Evolutionary conservation across 2,329 filamentous ascomycete species (phyloP).

Genomic region (Ophiostoma sp.): DNA sequence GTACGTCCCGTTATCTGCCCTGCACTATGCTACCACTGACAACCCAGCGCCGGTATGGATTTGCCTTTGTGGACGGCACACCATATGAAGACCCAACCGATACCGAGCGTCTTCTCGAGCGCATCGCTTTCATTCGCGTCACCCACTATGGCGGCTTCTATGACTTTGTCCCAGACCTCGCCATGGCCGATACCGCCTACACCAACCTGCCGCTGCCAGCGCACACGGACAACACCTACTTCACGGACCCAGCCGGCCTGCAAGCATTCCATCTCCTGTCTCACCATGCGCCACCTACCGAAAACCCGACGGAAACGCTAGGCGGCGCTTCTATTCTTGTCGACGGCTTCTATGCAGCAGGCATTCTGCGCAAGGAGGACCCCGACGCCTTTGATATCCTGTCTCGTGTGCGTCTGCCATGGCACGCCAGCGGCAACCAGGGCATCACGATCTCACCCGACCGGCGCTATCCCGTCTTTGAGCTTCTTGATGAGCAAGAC

Average conservation of each 20-base stretch:
- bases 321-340: slow-evolving; percentile 79
- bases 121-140: slow-evolving; percentile 77
- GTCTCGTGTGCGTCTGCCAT: slow-evolving; percentile 54
- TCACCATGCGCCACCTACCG: slow-evolving; percentile 52
- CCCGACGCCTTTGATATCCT: slow-evolving; percentile 55
- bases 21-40: neutral
- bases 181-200: slow-evolving; percentile 85
- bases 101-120: slow-evolving; percentile 69
- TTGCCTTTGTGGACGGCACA: slow-evolving; percentile 68
- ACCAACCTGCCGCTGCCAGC: slow-evolving; percentile 75
- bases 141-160: slow-evolving; percentile 81
- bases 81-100: slow-evolving; percentile 60
- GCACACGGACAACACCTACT: slow-evolving; percentile 95
- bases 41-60: slow-evolving; percentile 60
- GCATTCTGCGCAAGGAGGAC: slow-evolving; percentile 50
- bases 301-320: slow-evolving; percentile 26
- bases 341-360: slow-evolving; percentile 74
- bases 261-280: slow-evolving; percentile 91
- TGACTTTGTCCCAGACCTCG: slow-evolving; percentile 85
- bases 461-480: slow-evolving; percentile 64
- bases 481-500: slow-evolving; percentile 42
- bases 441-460: slow-evolving; percentile 75
- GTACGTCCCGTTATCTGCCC: slow-evolving; percentile 9
- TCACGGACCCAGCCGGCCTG: slow-evolving; percentile 82
- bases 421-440: slow-evolving; percentile 84